These are phyloP conservation scores for Flaveria ramosissima DNA, from an alignment of 129 eudicot genomes.

Conservation along the genomic window DNA sequence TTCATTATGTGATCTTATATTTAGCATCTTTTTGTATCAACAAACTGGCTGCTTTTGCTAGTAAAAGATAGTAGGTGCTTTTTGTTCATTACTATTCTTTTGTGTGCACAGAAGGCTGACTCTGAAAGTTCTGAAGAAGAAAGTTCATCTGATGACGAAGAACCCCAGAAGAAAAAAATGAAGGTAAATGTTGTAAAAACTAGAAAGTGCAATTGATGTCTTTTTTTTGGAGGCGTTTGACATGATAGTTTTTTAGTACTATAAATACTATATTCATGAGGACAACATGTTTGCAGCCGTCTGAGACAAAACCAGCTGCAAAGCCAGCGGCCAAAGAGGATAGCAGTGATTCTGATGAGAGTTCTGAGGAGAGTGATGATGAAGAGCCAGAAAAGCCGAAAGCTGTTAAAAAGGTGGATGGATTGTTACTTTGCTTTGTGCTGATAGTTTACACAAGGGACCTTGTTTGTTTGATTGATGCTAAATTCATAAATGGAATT, in stretches of 20 bases:
- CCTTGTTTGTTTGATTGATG: neutral
- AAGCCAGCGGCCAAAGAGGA: conserved; percentile 33
- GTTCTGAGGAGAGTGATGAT: conserved; percentile 46
- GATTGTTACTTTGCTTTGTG: neutral
- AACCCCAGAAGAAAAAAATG: conserved; percentile 53
- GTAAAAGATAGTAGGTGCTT: no score
- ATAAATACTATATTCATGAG: neutral
- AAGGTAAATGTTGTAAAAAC: conserved; percentile 20
- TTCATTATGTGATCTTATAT: no score
- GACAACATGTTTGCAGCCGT: conserved; percentile 15
- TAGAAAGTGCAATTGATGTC: neutral
- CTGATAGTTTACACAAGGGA: neutral
- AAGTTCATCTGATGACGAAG: conserved; percentile 49
- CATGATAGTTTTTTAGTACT: neutral
- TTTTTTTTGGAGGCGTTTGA: no score
- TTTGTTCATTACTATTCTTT: neutral
- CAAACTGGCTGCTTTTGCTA: neutral
- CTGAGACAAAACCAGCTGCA: conserved; percentile 33
- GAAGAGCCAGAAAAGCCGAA: conserved; percentile 43
- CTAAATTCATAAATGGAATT: neutral
- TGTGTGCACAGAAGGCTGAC: conserved; percentile 27
- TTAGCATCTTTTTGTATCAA: no score
- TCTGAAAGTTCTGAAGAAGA: conserved; percentile 36
- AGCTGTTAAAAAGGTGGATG: conserved; percentile 27
- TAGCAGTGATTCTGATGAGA: conserved; percentile 43